phyloP scores from a whole-genome alignment of 345 rosid genomes.

The Cardamine chenopodiifolia region DNA sequence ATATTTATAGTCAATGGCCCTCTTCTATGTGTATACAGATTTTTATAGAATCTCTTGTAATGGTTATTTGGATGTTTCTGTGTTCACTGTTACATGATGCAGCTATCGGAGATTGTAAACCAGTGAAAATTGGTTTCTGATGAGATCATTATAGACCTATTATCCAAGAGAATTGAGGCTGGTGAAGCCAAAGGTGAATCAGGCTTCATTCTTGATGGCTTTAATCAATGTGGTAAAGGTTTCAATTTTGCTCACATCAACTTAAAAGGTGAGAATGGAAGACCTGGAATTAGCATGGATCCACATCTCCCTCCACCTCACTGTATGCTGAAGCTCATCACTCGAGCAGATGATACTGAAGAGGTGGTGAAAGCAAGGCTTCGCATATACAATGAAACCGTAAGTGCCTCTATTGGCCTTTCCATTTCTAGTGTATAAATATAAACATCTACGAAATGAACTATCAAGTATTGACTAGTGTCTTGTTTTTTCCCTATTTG shows the following conservation, averaged over 20 bases:
- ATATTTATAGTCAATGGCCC: neutral
- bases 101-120: constrained; percentile 85
- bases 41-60: neutral
- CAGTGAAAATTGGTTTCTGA: constrained; percentile 87
- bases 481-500: neutral
- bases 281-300: constrained; percentile 78
- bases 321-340: constrained; percentile 78
- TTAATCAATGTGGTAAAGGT: constrained; percentile 76
- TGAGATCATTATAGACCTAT: constrained; percentile 66
- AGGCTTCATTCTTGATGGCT: constrained; percentile 93
- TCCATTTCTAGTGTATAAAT: neutral
- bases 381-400: constrained; percentile 73
- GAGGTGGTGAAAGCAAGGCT: constrained; percentile 88
- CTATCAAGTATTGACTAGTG: neutral
- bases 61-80: constrained; percentile 3
- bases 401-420: constrained; percentile 29
- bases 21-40: neutral
- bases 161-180: constrained; percentile 79
- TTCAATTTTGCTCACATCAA: constrained; percentile 77
- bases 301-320: constrained; percentile 89
- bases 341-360: constrained; percentile 88
- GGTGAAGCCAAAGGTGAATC: constrained; percentile 90
- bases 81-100: constrained; percentile 28
- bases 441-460: too few relatives aligned
- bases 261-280: constrained; percentile 73